Evolutionary conservation across 1,284 basidiomycete species (phyloP), one percentile per base, ranked within the genome.

Genomic region (Cutaneotrichosporon sp.): DNA sequence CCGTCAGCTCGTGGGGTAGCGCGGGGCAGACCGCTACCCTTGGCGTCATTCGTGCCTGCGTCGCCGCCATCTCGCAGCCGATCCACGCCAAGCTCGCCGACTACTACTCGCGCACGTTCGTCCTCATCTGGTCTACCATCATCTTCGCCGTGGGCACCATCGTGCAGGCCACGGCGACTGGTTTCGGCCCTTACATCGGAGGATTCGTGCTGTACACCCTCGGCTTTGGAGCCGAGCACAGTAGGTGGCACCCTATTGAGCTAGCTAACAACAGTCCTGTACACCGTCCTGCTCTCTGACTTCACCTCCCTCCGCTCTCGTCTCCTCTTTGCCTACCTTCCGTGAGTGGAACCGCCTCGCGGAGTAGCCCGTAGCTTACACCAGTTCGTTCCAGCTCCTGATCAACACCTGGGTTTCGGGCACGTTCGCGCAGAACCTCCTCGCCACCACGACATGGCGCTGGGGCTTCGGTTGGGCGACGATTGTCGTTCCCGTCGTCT

Each of bases 41-140:
- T 33, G 43, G 43, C 14, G 62, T 63, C 14, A 43, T 55, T 20
- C 54, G 58, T 42, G 78, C 80, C 2, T 81, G 83, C 71, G 80
- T 83, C 59, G 81, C 86, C 58, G 86, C 86, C 24, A 82, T 86
- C 36, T 84, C 88, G 33, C 92, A 92, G 79, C 90, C 90, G 1
- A 83, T 90, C 45, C 87, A 90, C 68, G 90, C 90, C 3, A 91
- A 91, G 77, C 76, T 91, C 33, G 85, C 89, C 4, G 90, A 92
- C 71, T 85, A 89, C 29, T 71, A 82, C 13, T 13, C 13, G 27
- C 52, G 52, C 16, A 22, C 52, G 18, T 54, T 42, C 22, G 52
- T 81, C 50, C 58, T 81, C 50, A 34, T 69, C 29, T 67, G 77
- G 59, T 71, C 71, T 18, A 67, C 77, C n/a, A 11, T 80, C 33